A percentile compares a stretch with the other conserved stretches of the same genome.
Conservation (phyloP, 2,329 filamentous ascomycete species). For the Colletotrichum camelliae region DNA sequence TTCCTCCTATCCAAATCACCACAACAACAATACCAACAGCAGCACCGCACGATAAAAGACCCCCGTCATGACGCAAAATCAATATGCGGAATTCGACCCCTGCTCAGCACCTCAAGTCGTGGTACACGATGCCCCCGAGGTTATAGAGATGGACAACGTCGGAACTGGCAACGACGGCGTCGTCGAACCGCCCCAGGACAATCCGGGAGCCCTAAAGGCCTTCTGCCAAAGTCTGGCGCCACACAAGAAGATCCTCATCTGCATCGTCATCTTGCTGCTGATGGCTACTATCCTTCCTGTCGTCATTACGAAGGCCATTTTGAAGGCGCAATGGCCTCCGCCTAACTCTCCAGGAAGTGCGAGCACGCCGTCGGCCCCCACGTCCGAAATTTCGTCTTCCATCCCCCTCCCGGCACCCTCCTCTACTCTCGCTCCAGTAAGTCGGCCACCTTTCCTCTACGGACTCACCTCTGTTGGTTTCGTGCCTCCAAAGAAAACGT, state of each 20-base stretch:
- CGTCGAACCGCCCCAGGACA: not conserved
- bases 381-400: not conserved
- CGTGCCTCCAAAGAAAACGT: not conserved
- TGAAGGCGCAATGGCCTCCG: not conserved
- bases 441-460: not conserved
- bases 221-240: not conserved
- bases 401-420: not conserved
- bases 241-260: not conserved
- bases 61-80: not conserved
- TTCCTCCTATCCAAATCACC: not conserved
- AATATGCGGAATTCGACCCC: constrained; percentile 1
- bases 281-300: constrained; percentile 37
- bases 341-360: not conserved
- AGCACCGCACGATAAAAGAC: not conserved
- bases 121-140: constrained; percentile 11
- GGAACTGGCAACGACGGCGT: not conserved
- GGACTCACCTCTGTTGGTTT: not conserved
- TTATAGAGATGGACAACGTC: not conserved
- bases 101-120: constrained; percentile 12
- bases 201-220: not conserved
- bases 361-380: not conserved
- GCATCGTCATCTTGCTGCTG: constrained; percentile 33
- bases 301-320: not conserved
- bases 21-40: not conserved
- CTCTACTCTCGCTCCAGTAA: not conserved